Base-by-base conservation (phyloP, 2,329 filamentous ascomycete species). In the Monosporascus cannonballus region DNA sequence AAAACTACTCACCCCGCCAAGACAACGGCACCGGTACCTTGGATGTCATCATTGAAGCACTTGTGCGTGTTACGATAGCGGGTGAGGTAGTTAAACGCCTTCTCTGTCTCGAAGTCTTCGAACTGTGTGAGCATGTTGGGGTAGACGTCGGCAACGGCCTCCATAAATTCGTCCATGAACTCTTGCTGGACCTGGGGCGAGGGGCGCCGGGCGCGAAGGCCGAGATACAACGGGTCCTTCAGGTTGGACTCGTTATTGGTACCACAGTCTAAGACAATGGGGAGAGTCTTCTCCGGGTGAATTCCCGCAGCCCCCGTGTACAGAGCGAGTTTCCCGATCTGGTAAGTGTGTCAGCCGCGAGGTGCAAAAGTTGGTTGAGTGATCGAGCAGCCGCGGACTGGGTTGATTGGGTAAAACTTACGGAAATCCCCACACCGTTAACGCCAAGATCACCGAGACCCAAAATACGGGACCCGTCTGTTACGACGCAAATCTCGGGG, bases 11-110 rank as follows among this genome's bases (percentile, higher is more conserved):
- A 84, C 78, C 93, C 93, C 58, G 83, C 93, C 51, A 96, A 81
- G 56, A 97, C 91, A 65, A 99, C 94, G 58, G 93, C 91, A 63
- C 94, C 94, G 62, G 94, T 97, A 60, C 93, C 93, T 77, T 97
- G 93, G 67, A 99, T 94, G 69, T 99, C 93, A 67, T 97, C 94
- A 72, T 97, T 97, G 83, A 99, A 99, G 80, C 90, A 95, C 71
- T 89, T 92, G 78, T 96, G 93, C 59, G 79, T 82, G 69, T 92
- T 79, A 62, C 90, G 87, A 75, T 97, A 97, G 55, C 90, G 84
- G 69, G 94, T 88, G 41, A 97, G 82, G 65, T 95, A 93, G 57
- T 89, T 87, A 81, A 97, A 99, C 47, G 94, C 93, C 73, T 85
- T 85, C 62, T 83, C 80, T 66, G 93, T 96, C 78, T 97, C 96